These are phyloP conservation scores for Macrolepiota dolichaula DNA, from an alignment of 768 basidiomycete genomes.

Conservation along the genomic window DNA sequence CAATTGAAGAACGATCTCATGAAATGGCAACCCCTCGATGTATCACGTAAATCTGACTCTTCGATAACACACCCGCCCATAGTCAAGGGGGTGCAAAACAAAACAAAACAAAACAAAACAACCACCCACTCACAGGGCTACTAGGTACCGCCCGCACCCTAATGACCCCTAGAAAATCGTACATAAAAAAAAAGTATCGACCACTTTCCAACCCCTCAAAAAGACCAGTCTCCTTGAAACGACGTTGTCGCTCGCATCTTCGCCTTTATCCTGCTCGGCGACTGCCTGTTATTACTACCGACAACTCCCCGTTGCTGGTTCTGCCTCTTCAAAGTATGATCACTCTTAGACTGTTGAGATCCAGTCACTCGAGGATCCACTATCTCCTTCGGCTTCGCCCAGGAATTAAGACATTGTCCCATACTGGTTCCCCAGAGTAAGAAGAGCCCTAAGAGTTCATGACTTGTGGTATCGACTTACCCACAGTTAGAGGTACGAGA, in stretches of 20 bases:
- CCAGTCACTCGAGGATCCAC: background rate
- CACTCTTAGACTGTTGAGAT: background rate
- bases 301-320: background rate
- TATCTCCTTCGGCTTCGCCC: background rate
- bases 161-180: no score
- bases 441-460: background rate
- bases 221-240: slow-evolving; percentile 4
- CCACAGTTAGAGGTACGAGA: background rate
- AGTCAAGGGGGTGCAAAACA: no score
- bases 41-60: no score
- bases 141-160: no score
- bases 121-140: no score
- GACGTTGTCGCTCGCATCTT: background rate
- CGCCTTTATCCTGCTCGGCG: background rate
- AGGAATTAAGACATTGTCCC: background rate
- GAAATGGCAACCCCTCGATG: no score
- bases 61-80: no score
- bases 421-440: background rate
- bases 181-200: no score
- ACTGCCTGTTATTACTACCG: background rate
- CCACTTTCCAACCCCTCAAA: no score
- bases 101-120: no score
- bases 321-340: background rate
- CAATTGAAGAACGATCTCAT: no score
- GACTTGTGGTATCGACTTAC: background rate